A percentile compares a stretch with the other conserved stretches of the same genome.
These are phyloP conservation scores for Amylocarpus encephaloides DNA, from an alignment of 2,329 filamentous ascomycete genomes.

Conservation along the genomic window DNA sequence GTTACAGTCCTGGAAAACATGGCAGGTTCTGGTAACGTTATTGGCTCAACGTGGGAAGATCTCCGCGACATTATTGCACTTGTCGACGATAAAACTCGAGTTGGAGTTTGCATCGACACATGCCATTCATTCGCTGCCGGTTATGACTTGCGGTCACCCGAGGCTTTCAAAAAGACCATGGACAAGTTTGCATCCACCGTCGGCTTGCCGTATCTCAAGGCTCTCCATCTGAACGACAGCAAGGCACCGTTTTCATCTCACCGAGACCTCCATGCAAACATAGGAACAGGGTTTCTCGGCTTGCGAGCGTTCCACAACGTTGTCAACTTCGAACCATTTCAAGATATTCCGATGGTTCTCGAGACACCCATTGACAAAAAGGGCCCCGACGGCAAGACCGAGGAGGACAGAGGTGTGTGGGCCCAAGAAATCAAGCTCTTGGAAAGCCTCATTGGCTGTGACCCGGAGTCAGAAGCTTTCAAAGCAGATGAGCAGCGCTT, in stretches of 20 bases:
- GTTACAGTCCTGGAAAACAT: constrained; percentile 91
- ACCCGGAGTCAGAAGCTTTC: constrained; percentile 70
- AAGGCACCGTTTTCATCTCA: constrained; percentile 80
- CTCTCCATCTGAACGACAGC: constrained; percentile 90
- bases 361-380: constrained; percentile 88
- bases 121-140: constrained; percentile 95
- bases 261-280: constrained; percentile 90
- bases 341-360: constrained; percentile 80
- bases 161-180: constrained; percentile 68
- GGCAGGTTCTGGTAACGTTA: constrained; percentile 82
- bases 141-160: constrained; percentile 76
- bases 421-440: constrained; percentile 91
- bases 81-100: constrained; percentile 72
- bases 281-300: constrained; percentile 89
- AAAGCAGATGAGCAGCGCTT: constrained; percentile 56
- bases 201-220: constrained; percentile 72
- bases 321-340: constrained; percentile 73
- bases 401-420: constrained; percentile 81
- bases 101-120: constrained; percentile 94
- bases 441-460: constrained; percentile 80
- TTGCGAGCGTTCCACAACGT: constrained; percentile 85
- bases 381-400: constrained; percentile 55
- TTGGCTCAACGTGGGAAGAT: constrained; percentile 82
- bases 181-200: constrained; percentile 70
- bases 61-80: constrained; percentile 75